Conservation (phyloP, 2,329 filamentous ascomycete species). For the Xylariaceae sp. region DNA sequence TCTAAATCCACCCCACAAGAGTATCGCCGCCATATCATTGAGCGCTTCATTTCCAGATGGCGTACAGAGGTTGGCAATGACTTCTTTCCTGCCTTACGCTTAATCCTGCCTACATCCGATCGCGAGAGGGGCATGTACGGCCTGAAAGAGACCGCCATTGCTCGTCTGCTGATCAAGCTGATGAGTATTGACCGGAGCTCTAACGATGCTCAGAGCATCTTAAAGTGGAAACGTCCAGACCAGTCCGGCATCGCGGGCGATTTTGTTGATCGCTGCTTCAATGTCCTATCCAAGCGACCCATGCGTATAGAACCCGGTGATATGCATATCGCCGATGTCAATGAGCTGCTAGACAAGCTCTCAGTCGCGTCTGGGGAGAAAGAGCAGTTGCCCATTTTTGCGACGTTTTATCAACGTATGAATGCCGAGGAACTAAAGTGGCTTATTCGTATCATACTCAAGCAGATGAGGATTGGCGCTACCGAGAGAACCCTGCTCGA, state of each 20-base stretch:
- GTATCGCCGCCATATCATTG: slow-evolving; percentile 71
- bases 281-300: slow-evolving; percentile 77
- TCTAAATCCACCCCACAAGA: slow-evolving; percentile 66
- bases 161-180: slow-evolving; percentile 82
- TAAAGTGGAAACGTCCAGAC: slow-evolving; percentile 83
- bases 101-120: slow-evolving; percentile 91
- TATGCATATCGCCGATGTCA: slow-evolving; percentile 86
- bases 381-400: slow-evolving; percentile 76
- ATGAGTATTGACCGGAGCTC: slow-evolving; percentile 89
- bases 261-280: slow-evolving; percentile 83
- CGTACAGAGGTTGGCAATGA: slow-evolving; percentile 82
- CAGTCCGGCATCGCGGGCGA: slow-evolving; percentile 68
- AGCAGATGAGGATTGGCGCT: slow-evolving; percentile 67
- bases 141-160: slow-evolving; percentile 86
- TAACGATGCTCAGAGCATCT: slow-evolving; percentile 75
- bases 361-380: slow-evolving; percentile 71
- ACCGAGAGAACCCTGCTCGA: slow-evolving; percentile 86
- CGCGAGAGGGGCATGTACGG: slow-evolving; percentile 89
- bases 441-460: slow-evolving; percentile 88
- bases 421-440: slow-evolving; percentile 90
- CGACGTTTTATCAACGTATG: slow-evolving; percentile 83
- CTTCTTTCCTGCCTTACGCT: slow-evolving; percentile 84
- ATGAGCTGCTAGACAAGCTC: slow-evolving; percentile 74
- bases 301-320: slow-evolving; percentile 67
- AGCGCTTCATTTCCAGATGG: slow-evolving; percentile 82